Evolutionary conservation across 2,329 filamentous ascomycete species (phyloP), one percentile per base, ranked within the genome.

Genomic region (Ascochyta clinopodiicola): DNA sequence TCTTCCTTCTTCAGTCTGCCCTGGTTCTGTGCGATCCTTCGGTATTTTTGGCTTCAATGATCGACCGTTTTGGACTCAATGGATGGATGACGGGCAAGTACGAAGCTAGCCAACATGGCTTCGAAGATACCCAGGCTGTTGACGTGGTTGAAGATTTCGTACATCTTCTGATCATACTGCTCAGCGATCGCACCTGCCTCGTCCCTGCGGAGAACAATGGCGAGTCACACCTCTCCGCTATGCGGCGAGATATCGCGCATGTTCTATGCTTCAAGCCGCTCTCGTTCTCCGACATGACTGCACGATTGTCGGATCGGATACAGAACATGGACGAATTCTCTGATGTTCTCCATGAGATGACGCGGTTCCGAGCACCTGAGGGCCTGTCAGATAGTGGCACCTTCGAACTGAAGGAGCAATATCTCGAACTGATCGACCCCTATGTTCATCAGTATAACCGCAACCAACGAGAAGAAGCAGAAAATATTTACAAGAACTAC

Each of bases 361-460:
- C 95, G 4, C 90, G 83, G 2, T 99, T 93, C 80, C 92, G 92
- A 62, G 82, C 92, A 9, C 95, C 95, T 0, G 95, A 99, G 75
- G 95, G 94, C 5, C 78, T 98, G 29, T 91, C 90, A 4, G 95
- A 99, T 72, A 90, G 93, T 15, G 95, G 96, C 53, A 96, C 91
- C 0, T 99, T 99, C 68, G 92, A 97, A 74, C 80, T 99, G 46
- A 95, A 93, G 71, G 86, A 90, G 4, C 86, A 96, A 57, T 95
- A 88, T 66, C 84, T 97, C 35, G 90, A 94, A 64, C 85, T 96
- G 42, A 87, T 99, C 45, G 96, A 99, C 72, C 95, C 96, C 0
- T 99, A 97, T 73, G 95, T 93, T 69, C 90, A 93, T 6, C 92
- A 98, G 71, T 99, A 96, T 75, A 96, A 88, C 69, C 96, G 96